A percentile compares a stretch with the other conserved stretches of the same genome.
These are phyloP conservation scores for Diaporthe citri DNA, from an alignment of 2,329 filamentous ascomycete species.

Conservation along the genomic window DNA sequence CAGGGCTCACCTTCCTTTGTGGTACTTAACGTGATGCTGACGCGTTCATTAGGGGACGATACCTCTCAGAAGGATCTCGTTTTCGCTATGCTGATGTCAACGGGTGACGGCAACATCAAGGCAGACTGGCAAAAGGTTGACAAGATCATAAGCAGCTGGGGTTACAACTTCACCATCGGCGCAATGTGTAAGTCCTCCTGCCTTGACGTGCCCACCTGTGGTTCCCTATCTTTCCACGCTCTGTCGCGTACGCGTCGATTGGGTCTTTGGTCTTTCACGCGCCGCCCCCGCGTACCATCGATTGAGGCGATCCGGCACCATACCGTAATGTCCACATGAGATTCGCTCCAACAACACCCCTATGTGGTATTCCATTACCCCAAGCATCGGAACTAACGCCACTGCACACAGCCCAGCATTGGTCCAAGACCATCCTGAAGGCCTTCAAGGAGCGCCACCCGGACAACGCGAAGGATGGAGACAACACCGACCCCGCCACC, in stretches of 20 bases:
- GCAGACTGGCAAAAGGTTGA: slow-evolving; percentile 33
- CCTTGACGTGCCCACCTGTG: neutral
- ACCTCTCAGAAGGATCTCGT: slow-evolving; percentile 37
- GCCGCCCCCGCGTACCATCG: neutral
- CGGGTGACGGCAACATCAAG: slow-evolving; percentile 35
- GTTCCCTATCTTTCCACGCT: neutral
- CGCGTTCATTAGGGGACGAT: slow-evolving; percentile 28
- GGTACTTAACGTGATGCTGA: neutral
- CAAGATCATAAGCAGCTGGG: slow-evolving; percentile 34
- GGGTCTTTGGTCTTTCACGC: neutral
- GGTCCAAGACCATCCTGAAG: slow-evolving; percentile 36
- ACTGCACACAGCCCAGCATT: slow-evolving; percentile 33
- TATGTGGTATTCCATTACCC: neutral
- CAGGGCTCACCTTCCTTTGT: neutral
- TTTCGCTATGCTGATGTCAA: slow-evolving; percentile 36
- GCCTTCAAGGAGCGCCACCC: slow-evolving; percentile 37
- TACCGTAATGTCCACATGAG: neutral
- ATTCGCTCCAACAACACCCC: neutral
- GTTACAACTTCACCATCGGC: slow-evolving; percentile 31
- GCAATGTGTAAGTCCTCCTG: slow-evolving; percentile 38
- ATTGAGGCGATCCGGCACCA: neutral
- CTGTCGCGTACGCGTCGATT: neutral
- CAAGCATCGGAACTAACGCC: neutral
- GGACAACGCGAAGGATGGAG: slow-evolving; percentile 1
- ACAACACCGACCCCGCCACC: slow-evolving; percentile 24